Evolutionary conservation across 164 flowering plant genomes (phyloP).

Genomic region (Echeveria elegans): DNA sequence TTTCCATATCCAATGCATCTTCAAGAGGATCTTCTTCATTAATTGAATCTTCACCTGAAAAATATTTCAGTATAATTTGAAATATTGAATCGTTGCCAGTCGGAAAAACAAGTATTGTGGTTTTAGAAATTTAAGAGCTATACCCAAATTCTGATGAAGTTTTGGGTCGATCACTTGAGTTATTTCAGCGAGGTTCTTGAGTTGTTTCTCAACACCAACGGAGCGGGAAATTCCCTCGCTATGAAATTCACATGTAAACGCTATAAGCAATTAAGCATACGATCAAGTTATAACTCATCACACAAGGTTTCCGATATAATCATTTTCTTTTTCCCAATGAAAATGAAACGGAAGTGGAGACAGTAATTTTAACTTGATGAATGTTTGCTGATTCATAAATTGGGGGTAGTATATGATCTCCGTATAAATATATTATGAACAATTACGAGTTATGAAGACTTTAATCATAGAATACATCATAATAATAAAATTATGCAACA

Average conservation of each 20-base stretch:
- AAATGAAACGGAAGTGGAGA: too few relatives aligned
- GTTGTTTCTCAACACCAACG: conserved; percentile 89
- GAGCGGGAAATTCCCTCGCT: conserved; percentile 96
- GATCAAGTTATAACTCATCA: neutral
- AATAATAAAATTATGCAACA: neutral
- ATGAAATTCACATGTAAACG: conserved; percentile 18
- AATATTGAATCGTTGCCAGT: neutral
- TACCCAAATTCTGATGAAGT: conserved; percentile 96
- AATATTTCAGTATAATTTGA: neutral
- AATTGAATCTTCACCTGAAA: too few relatives aligned
- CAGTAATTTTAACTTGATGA: too few relatives aligned
- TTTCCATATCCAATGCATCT: too few relatives aligned
- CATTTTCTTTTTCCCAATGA: neutral
- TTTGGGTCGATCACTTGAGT: conserved; percentile 92
- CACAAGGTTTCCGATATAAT: neutral
- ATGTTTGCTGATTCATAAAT: too few relatives aligned
- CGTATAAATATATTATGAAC: too few relatives aligned
- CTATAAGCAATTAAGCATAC: neutral
- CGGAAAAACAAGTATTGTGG: neutral
- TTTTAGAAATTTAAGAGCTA: neutral
- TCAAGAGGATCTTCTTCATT: too few relatives aligned
- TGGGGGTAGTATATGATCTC: too few relatives aligned
- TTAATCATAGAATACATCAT: too few relatives aligned
- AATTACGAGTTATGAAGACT: too few relatives aligned
- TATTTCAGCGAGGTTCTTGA: conserved; percentile 60